Percentiles rank a stretch among this genome's conserved stretches.
These are phyloP conservation scores for Reticulascus tulasneorum DNA, from an alignment of 2,329 filamentous ascomycete species.

Conservation along the genomic window DNA sequence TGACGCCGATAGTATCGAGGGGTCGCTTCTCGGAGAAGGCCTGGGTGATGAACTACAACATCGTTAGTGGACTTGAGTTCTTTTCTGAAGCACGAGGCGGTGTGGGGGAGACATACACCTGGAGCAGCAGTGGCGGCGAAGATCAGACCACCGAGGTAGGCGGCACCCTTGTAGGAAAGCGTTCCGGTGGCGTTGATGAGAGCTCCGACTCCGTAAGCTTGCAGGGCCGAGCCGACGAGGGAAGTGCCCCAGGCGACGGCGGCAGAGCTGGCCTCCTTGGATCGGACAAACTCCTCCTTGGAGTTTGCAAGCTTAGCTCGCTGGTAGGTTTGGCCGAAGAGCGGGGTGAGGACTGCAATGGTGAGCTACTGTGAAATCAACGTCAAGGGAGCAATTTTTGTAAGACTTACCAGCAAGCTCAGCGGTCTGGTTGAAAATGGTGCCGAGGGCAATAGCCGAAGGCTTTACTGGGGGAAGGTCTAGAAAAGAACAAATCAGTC, in stretches of 20 bases:
- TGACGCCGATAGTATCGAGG: constrained; percentile 83
- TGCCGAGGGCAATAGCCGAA: constrained; percentile 93
- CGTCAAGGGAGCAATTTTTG: neutral
- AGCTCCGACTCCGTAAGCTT: constrained; percentile 85
- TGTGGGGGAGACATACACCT: constrained; percentile 56
- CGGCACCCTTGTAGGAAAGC: constrained; percentile 93
- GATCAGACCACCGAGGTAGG: constrained; percentile 86
- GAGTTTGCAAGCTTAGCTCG: constrained; percentile 86
- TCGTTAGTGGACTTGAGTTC: neutral
- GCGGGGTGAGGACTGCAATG: constrained; percentile 64
- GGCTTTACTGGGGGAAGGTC: constrained; percentile 81
- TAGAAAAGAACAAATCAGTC: constrained; percentile 24
- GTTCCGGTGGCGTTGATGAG: constrained; percentile 94
- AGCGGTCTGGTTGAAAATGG: constrained; percentile 89
- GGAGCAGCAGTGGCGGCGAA: constrained; percentile 90
- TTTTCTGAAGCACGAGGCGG: neutral
- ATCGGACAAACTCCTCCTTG: constrained; percentile 94
- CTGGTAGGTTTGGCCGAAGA: constrained; percentile 94
- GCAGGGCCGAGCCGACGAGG: constrained; percentile 80
- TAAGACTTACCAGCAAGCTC: constrained; percentile 61
- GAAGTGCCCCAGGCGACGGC: constrained; percentile 89
- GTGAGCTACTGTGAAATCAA: constrained; percentile 7
- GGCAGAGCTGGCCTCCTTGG: constrained; percentile 84
- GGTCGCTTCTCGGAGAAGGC: constrained; percentile 89
- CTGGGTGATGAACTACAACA: constrained; percentile 72